Evolutionary conservation across 73 alveolate genomes (phyloP).

Genomic region (Urostyla sp.): DNA sequence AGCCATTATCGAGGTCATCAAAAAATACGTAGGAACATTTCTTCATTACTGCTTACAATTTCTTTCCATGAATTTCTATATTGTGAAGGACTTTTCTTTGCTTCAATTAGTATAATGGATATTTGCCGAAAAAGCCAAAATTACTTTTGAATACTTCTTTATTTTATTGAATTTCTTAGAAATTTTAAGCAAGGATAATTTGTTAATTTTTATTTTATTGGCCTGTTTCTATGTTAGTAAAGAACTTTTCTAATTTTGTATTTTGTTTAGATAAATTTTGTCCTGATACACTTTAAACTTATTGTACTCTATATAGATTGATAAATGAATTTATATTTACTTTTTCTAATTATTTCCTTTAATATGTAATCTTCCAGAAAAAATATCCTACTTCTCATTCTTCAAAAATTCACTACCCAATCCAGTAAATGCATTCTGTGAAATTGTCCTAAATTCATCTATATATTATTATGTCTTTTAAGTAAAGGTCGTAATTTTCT

Average conservation of each 20-base stretch:
- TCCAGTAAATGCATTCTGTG: conserved; percentile 50
- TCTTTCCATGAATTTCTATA: conserved; percentile 43
- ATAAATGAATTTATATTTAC: no score
- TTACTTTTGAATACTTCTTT: conserved; percentile 26
- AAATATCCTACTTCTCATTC: conserved; percentile 47
- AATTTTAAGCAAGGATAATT: no score
- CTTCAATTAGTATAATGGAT: conserved; percentile 46
- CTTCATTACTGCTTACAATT: conserved; percentile 38
- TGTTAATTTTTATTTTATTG: no score
- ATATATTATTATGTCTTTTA: background rate
- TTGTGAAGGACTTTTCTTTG: conserved; percentile 26
- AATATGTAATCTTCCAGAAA: conserved; percentile 29
- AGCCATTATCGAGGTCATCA: conserved; percentile 47
- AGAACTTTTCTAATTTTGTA: conserved; percentile 29
- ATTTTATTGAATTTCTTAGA: conserved; percentile 3
- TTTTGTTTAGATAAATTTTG: no score
- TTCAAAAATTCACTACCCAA: conserved; percentile 42
- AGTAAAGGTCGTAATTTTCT: conserved; percentile 7
- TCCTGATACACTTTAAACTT: no score
- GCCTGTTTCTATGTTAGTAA: conserved; percentile 20
- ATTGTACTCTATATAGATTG: no score
- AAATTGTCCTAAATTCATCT: conserved; percentile 11
- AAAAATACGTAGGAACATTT: conserved; percentile 30
- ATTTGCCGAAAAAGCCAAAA: conserved; percentile 53
- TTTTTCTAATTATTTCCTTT: conserved; percentile 5